These are phyloP conservation scores for Globisporangium spinosum DNA, from an alignment of 352 stramenopile genomes.

Conservation along the genomic window DNA sequence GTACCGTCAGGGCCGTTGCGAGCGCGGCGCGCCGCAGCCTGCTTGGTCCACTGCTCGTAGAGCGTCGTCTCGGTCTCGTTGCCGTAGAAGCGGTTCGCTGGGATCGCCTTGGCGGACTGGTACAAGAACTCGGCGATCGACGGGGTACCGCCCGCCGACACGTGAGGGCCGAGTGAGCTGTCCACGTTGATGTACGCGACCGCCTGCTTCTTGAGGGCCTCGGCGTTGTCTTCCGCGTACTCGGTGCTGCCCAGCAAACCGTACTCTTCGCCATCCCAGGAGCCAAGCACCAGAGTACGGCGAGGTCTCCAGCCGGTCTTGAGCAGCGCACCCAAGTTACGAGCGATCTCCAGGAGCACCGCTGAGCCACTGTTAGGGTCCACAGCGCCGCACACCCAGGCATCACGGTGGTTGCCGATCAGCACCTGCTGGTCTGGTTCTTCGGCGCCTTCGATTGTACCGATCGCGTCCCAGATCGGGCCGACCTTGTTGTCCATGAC, in stretches of 20 bases:
- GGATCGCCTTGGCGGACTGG: constrained; percentile 51
- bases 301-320: constrained; percentile 59
- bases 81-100: constrained; percentile 42
- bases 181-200: constrained; percentile 88
- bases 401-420: constrained; percentile 91
- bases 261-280: constrained; percentile 87
- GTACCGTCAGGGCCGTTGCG: constrained; percentile 13
- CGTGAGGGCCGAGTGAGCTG: constrained; percentile 48
- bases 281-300: constrained; percentile 72
- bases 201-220: constrained; percentile 45
- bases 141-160: constrained; percentile 55
- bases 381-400: constrained; percentile 86
- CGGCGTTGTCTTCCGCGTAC: constrained; percentile 66
- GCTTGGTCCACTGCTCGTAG: constrained; percentile 35
- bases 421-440: constrained; percentile 71
- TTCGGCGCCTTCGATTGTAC: constrained; percentile 59
- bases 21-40: constrained; percentile 27
- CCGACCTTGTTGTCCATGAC: constrained; percentile 73
- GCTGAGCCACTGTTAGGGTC: constrained; percentile 86
- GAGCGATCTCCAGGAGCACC: constrained; percentile 81
- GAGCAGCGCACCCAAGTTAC: constrained; percentile 58
- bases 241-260: constrained; percentile 81
- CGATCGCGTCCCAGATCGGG: constrained; percentile 87
- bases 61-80: constrained; percentile 26
- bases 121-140: constrained; percentile 62